Evolutionary conservation across 768 basidiomycete genomes (phyloP).

Genomic region (Sarcomyxa edulis): DNA sequence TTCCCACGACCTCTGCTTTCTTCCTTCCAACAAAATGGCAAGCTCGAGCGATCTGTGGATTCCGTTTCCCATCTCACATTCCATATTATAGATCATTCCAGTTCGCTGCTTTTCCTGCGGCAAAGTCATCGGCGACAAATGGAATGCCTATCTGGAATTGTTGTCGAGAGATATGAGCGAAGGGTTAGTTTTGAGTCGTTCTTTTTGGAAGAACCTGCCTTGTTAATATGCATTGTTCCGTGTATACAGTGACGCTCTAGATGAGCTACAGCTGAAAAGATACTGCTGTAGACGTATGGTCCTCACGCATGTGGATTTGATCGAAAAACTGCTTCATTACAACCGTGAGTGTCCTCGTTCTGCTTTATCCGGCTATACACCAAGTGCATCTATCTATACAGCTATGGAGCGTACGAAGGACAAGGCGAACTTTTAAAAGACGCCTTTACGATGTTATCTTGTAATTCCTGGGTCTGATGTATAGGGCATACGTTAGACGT

Average conservation of each 20-base stretch:
- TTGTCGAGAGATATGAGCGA: conserved; percentile 79
- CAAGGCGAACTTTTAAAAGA: conserved; percentile 18
- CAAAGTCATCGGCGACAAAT: conserved; percentile 96
- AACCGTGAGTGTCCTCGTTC: conserved; percentile 60
- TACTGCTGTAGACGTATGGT: conserved; percentile 99
- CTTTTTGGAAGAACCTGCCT: not conserved
- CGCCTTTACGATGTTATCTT: too few species aligned
- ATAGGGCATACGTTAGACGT: too few species aligned
- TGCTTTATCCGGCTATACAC: not conserved
- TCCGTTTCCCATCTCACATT: too few species aligned
- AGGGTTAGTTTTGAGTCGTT: conserved; percentile 53
- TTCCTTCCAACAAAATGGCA: too few species aligned
- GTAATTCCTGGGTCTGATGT: too few species aligned
- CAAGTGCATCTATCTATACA: conserved; percentile 11
- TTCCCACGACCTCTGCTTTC: too few species aligned
- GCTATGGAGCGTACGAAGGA: conserved; percentile 49
- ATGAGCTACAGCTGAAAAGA: conserved; percentile 82
- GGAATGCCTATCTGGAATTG: conserved; percentile 83
- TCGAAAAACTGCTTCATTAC: conserved; percentile 94
- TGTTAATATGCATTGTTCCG: not conserved
- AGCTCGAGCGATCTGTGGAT: too few species aligned
- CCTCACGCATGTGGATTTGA: conserved; percentile 93
- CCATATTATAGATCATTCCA: conserved; percentile 74
- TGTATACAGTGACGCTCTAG: conserved; percentile 72
- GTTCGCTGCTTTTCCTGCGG: conserved; percentile 96